Conservation (phyloP, 1,284 basidiomycete genomes). For the Ceratobasidium sp. region DNA sequence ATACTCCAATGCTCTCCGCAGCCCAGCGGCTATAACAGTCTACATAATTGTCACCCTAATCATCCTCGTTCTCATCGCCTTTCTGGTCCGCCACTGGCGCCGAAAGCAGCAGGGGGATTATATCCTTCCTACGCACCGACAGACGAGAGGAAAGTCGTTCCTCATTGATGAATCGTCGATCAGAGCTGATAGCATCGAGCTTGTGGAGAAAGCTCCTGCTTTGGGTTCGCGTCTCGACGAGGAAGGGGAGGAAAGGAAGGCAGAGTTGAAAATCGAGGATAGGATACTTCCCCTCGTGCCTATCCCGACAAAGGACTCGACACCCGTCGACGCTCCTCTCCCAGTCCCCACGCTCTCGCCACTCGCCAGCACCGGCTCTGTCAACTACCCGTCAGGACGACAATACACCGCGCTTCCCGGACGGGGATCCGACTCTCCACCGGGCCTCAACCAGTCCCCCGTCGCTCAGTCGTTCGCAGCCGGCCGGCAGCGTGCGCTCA, state of each 20-base stretch:
- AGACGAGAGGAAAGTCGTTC: slow-evolving; percentile 27
- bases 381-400: neutral
- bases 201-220: neutral
- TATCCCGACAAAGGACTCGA: slow-evolving; percentile 26
- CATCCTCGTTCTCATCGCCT: neutral
- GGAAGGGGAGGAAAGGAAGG: too few species aligned
- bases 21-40: slow-evolving; percentile 31
- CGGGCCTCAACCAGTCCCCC: slow-evolving; percentile 9
- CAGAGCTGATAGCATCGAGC: slow-evolving; percentile 9
- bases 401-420: slow-evolving; percentile 28
- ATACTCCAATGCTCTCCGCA: slow-evolving; percentile 15
- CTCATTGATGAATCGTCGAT: slow-evolving; percentile 27
- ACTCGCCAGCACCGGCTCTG: neutral
- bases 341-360: neutral
- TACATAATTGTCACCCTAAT: slow-evolving; percentile 20
- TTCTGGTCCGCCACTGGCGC: slow-evolving; percentile 31
- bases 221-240: too few species aligned
- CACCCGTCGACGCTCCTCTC: neutral
- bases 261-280: slow-evolving; percentile 5
- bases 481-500: slow-evolving; percentile 20
- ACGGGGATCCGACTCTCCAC: neutral
- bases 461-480: slow-evolving; percentile 33
- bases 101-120: slow-evolving; percentile 34
- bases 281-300: slow-evolving; percentile 1
- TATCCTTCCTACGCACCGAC: slow-evolving; percentile 22